Base-by-base conservation (phyloP, 2,329 filamentous ascomycete species). In the Graphilbum ipis-grandicollis region DNA sequence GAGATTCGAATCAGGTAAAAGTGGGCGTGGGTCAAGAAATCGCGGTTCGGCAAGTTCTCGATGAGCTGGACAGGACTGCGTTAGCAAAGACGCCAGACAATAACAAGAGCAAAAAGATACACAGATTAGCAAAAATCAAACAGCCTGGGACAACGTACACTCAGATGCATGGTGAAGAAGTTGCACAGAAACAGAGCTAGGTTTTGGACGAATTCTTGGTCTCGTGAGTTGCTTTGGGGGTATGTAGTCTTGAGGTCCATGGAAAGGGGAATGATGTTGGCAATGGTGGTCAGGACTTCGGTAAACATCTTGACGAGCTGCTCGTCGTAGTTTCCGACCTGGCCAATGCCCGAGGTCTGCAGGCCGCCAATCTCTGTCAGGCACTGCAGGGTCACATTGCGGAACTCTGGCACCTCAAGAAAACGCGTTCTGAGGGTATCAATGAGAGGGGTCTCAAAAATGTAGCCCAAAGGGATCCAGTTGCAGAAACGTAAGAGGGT, bases 251-350 rank as follows among this genome's bases (percentile, higher is more conserved):
- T 93, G 39, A 98, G 68, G 51, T 96, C 86, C 45, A 96, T 69
- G 7, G 81, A 74, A 31, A 96, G 65, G 4, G 92, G 90, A 36
- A 98, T 93, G 48, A 93, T 93, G 50, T 79, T 83, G 17, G 88
- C 79, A 49, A 98, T 92, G 25, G 82, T 86, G 10, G 82, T 92
- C 47, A 98, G 62, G 18, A 90, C 90, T 55, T 94, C 88, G 31
- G 90, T 96, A 59, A 98, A 98, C 90, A 98, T 96, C 55, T 88
- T 79, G 37, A 96, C 79, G 33, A 98, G 71, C 61, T 93, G 88
- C 55, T 98, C 90, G 49, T 94, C 84, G 53, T 94, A 98, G 21
- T 79, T 75, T 50, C 75, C 69, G 14, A 69, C 59, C 47, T 73
- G 68, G 54, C 59, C 77, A 46, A 60, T 76, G 50, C 63, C 71